phyloP scores from a whole-genome alignment of 306 rosid genomes.

The Malus domestica region DNA sequence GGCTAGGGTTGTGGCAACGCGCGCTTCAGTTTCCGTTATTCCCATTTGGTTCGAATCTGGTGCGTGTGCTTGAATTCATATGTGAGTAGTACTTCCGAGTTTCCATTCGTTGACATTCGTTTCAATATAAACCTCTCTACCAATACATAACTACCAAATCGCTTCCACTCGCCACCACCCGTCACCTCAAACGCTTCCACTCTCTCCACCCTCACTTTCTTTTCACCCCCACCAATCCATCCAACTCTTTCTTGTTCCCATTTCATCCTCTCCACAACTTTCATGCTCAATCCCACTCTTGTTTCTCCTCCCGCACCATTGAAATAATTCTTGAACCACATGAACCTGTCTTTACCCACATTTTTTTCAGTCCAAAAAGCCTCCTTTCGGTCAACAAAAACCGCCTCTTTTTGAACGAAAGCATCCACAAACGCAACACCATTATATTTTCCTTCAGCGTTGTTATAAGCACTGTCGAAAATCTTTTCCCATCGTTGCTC shows the following conservation, averaged over 20 bases:
- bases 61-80: conserved; percentile 44
- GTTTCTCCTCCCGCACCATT: conserved; percentile 14
- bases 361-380: conserved; percentile 17
- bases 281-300: conserved; percentile 43
- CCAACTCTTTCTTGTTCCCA: conserved; percentile 40
- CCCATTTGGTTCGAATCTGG: conserved; percentile 7
- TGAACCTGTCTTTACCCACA: conserved; percentile 6
- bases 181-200: conserved; percentile 41
- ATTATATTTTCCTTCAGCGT: not conserved
- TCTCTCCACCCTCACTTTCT: conserved; percentile 26
- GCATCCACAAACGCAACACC: conserved; percentile 30
- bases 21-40: not conserved
- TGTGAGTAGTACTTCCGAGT: conserved; percentile 15
- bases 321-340: conserved; percentile 43
- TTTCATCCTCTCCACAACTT: conserved; percentile 53
- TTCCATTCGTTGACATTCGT: conserved; percentile 28
- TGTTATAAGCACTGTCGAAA: conserved; percentile 21
- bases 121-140: conserved; percentile 4
- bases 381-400: conserved; percentile 21
- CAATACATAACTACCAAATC: conserved; percentile 34
- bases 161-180: conserved; percentile 19
- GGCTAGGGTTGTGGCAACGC: too few species aligned
- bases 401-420: conserved; percentile 34
- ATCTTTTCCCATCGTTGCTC: conserved; percentile 58
- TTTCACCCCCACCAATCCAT: conserved; percentile 27